Percentiles rank a stretch among this genome's conserved stretches.
Conservation (phyloP, 164 flowering plant species). For the Houttuynia cordata region DNA sequence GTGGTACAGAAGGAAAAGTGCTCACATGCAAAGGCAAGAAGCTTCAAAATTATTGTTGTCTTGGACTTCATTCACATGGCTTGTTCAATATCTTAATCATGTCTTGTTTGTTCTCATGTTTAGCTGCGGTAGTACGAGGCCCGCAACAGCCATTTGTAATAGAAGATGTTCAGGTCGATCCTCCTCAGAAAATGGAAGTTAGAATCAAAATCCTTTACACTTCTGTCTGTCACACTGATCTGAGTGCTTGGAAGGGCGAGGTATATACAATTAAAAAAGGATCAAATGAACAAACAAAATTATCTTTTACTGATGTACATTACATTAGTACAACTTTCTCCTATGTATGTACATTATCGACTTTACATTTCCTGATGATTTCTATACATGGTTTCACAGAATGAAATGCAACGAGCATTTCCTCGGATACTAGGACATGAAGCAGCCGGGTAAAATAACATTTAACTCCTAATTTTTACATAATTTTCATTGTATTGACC, state of each 20-base stretch:
- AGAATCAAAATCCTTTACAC: constrained; percentile 49
- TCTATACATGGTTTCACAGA: constrained; percentile 15
- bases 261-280: constrained; percentile 14
- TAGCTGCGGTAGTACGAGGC: constrained; percentile 48
- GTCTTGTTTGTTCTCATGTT: constrained; percentile 3
- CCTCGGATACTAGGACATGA: constrained; percentile 79
- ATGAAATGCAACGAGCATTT: constrained; percentile 35
- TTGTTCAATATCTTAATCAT: too few species aligned
- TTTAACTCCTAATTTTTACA: too few species aligned
- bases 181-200: constrained; percentile 62
- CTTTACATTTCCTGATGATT: background rate
- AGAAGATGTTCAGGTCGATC: constrained; percentile 48
- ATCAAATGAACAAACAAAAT: background rate
- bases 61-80: background rate
- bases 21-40: constrained; percentile 41
- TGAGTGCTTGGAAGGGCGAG: constrained; percentile 61
- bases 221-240: constrained; percentile 71
- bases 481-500: too few species aligned
- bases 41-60: background rate
- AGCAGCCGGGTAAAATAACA: constrained; percentile 50
- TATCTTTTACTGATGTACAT: too few species aligned
- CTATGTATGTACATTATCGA: background rate
- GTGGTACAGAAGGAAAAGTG: constrained; percentile 28
- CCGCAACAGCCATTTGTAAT: constrained; percentile 38
- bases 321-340: background rate